These are phyloP conservation scores for Pseudogymnoascus sp. DNA, from an alignment of 2,329 filamentous ascomycete genomes.

Conservation along the genomic window DNA sequence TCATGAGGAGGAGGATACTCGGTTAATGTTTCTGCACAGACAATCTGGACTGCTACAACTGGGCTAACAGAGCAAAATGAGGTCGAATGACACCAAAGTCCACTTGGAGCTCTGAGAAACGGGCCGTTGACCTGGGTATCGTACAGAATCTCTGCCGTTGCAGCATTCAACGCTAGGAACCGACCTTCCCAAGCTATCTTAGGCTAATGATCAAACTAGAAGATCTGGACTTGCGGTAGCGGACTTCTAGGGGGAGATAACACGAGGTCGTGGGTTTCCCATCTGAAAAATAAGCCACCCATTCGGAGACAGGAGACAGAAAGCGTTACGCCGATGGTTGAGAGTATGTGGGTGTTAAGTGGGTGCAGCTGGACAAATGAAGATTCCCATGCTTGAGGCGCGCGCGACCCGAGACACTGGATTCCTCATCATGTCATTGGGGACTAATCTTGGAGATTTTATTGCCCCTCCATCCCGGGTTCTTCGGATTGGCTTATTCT, in stretches of 20 bases:
- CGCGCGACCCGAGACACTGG: constrained; percentile 6
- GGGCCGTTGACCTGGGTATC: constrained; percentile 3
- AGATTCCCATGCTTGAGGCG: neutral
- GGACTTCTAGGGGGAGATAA: neutral
- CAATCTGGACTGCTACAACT: neutral
- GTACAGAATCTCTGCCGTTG: constrained; percentile 7
- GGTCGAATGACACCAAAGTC: neutral
- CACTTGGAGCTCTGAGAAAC: constrained; percentile 1
- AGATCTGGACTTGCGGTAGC: constrained; percentile 1
- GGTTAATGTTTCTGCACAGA: constrained; percentile 8
- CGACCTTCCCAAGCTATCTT: constrained; percentile 7
- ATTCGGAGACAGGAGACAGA: neutral
- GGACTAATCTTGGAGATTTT: neutral
- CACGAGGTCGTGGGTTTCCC: neutral
- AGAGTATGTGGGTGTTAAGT: neutral
- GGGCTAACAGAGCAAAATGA: neutral
- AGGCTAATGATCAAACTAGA: neutral
- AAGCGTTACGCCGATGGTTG: neutral
- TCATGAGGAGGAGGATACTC: neutral
- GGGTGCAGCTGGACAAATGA: neutral
- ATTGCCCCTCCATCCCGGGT: too few relatives aligned
- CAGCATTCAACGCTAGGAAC: neutral
- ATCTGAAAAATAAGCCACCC: neutral
- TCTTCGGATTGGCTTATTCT: neutral
- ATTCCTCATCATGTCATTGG: neutral